Conservation (phyloP, 306 rosid genomes). For the Notholithocarpus densiflorus region DNA sequence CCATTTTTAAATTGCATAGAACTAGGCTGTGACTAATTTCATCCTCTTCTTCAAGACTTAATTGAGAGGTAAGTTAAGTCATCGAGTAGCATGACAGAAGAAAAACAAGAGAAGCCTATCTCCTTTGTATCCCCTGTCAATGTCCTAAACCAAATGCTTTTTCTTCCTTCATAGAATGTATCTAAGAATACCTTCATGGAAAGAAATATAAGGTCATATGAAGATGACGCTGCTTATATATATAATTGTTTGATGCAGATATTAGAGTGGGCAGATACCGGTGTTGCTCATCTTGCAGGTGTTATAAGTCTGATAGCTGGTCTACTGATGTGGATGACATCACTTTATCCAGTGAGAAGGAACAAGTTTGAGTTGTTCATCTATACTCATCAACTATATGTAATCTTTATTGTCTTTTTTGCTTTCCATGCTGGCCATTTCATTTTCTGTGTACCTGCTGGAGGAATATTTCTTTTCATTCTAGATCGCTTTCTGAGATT, state of each 20-base stretch:
- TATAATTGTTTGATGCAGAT: slow-evolving; percentile 43
- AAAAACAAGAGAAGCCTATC: not conserved
- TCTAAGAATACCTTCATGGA: not conserved
- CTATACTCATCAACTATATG: slow-evolving; percentile 88
- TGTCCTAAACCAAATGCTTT: not conserved
- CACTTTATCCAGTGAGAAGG: slow-evolving; percentile 70
- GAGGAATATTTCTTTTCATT: slow-evolving; percentile 72
- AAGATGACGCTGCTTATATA: not conserved
- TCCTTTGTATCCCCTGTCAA: not conserved
- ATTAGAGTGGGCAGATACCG: too few relatives aligned
- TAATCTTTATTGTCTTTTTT: slow-evolving; percentile 63
- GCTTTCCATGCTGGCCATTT: slow-evolving; percentile 87
- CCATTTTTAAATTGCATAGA: not conserved
- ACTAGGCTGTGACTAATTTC: not conserved
- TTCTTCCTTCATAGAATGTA: not conserved
- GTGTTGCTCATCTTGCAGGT: too few relatives aligned
- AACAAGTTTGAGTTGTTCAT: slow-evolving; percentile 80
- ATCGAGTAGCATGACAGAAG: not conserved
- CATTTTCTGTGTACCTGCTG: slow-evolving; percentile 65
- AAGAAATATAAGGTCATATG: not conserved
- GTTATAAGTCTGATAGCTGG: slow-evolving; percentile 33
- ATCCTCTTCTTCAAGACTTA: too few relatives aligned
- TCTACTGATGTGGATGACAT: slow-evolving; percentile 87
- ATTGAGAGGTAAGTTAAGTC: not conserved
- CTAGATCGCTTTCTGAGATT: slow-evolving; percentile 89